Evolutionary conservation across 2,329 filamentous ascomycete species (phyloP).

Genomic region (Pyrenochaeta sp.): DNA sequence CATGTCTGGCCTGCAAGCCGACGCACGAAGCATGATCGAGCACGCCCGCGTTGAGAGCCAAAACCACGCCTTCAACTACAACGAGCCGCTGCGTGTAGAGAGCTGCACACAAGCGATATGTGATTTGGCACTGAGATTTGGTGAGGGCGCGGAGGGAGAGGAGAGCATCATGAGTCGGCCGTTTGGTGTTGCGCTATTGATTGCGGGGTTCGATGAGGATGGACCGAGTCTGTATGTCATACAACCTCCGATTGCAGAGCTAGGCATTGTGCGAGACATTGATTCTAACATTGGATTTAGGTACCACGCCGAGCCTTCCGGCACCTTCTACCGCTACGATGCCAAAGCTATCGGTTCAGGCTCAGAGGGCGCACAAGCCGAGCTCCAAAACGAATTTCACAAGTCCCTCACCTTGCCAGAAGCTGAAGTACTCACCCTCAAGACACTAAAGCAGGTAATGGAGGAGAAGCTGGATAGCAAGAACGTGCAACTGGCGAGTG

Average conservation of each 20-base stretch:
- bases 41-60: conserved; percentile 98
- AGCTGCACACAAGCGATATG: conserved; percentile 99
- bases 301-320: conserved; percentile 97
- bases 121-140: conserved; percentile 93
- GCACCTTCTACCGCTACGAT: conserved; percentile 98
- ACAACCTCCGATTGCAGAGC: background rate
- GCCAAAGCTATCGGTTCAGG: conserved; percentile 98
- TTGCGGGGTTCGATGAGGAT: conserved; percentile 97
- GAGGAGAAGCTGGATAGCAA: conserved; percentile 99
- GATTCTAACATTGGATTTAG: conserved; percentile 49
- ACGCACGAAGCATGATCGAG: conserved; percentile 97
- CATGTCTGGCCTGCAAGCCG: conserved; percentile 97
- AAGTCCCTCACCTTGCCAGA: conserved; percentile 93
- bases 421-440: conserved; percentile 93
- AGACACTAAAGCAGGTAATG: conserved; percentile 99
- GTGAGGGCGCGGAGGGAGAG: conserved; percentile 95
- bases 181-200: conserved; percentile 94
- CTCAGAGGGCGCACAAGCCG: conserved; percentile 95
- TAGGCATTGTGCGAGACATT: no score
- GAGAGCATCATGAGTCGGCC: conserved; percentile 99
- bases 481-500: conserved; percentile 97
- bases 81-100: conserved; percentile 92
- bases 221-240: conserved; percentile 80
- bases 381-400: conserved; percentile 98
- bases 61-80: conserved; percentile 97